Evolutionary conservation across 208 protist genomes (phyloP).

Genomic region (Trypanosoma congolense): DNA sequence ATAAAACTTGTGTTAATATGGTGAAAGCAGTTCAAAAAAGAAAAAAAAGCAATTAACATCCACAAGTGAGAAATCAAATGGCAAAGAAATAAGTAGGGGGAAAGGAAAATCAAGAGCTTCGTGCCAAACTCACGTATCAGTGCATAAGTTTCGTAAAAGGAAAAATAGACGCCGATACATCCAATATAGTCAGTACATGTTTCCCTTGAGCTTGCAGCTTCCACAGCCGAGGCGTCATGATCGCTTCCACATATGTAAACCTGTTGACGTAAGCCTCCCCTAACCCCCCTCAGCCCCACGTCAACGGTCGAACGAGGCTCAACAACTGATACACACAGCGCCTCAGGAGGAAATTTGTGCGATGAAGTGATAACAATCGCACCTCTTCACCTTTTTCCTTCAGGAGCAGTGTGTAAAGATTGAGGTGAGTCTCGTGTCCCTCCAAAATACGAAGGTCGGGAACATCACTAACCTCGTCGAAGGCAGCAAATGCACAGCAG

Average conservation of each 20-base stretch:
- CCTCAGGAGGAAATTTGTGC: slow-evolving; percentile 82
- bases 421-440: slow-evolving; percentile 71
- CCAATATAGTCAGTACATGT: too few relatives aligned
- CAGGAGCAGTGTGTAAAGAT: slow-evolving; percentile 67
- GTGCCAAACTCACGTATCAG: too few relatives aligned
- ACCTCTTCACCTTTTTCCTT: slow-evolving; percentile 53
- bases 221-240: too few relatives aligned
- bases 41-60: background rate
- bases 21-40: slow-evolving; percentile 7
- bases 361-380: slow-evolving; percentile 38
- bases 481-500: slow-evolving; percentile 53
- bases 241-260: too few relatives aligned
- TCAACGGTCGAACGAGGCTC: slow-evolving; percentile 68
- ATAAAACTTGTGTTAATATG: background rate
- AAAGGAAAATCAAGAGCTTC: too few relatives aligned
- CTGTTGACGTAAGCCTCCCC: too few relatives aligned
- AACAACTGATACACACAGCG: slow-evolving; percentile 78
- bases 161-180: too few relatives aligned
- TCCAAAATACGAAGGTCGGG: slow-evolving; percentile 53
- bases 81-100: too few relatives aligned
- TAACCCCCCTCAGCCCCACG: slow-evolving; percentile 61
- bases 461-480: slow-evolving; percentile 46
- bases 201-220: too few relatives aligned
- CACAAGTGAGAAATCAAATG: too few relatives aligned
- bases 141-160: too few relatives aligned